Evolutionary conservation across 2,329 filamentous ascomycete genomes (phyloP), one percentile per base, ranked within the genome.

Genomic region (Colletotrichum plurivorum): DNA sequence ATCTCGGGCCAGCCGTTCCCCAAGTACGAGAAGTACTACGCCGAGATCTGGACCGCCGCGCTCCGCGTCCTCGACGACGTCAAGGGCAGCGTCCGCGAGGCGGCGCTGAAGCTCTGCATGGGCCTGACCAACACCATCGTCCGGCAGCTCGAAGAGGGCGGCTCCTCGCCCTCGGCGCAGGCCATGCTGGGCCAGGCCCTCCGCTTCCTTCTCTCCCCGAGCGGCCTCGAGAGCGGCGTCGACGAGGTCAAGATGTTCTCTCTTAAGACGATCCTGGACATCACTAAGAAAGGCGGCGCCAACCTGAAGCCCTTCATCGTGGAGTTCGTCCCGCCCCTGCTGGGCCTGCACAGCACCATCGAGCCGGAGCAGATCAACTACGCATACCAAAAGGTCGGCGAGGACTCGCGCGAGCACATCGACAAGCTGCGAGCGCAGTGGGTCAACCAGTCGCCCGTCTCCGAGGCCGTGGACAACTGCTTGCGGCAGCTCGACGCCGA

Each of bases 11-110:
- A 93, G 31, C 89, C 91, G 2, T 91, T 93, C 69, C 83, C 86
- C 36, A 89, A 92, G 79, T 98, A 98, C 75, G 93, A 95, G 73
- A 89, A 90, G 67, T 95, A 96, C 76, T 92, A 98, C 58, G 88
- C 91, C 62, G 89, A 94, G 20, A 94, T 98, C 56, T 98, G 96
- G 92, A 89, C 88, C 12, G 89, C 92, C 31, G 92, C 94, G 0
- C 92, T 98, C 79, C 97, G 94, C 76, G 94, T 99, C 0, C 85
- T 98, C 6, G 96, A 99, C 78, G 96, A 99, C 78, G 97, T 98
- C 79, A 99, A 99, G 78, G 92, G 92, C 8, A 94, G 92, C 1
- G 96, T 99, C 5, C 89, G 96, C 59, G 86, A 88, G 43, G 93
- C 94, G 1, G 96, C 96, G 1, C 86, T 94, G 53, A 90, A 91